Percentiles rank a stretch among this genome's conserved stretches.
These are phyloP conservation scores for Ganoderma resinaceum DNA, from an alignment of 1,284 basidiomycete species.

Conservation along the genomic window DNA sequence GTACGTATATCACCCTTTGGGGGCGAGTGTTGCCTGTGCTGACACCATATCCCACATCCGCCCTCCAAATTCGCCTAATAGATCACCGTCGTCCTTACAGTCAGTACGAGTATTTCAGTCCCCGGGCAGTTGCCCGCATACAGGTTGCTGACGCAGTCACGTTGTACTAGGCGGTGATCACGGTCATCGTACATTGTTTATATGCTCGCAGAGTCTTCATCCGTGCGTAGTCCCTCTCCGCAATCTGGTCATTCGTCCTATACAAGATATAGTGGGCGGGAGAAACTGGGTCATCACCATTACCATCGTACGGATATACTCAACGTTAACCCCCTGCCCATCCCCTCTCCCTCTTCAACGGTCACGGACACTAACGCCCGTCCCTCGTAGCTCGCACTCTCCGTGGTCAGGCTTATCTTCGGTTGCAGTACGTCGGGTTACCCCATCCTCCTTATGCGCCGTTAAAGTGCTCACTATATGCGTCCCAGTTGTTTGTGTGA, in stretches of 20 bases:
- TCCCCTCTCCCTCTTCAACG: no score
- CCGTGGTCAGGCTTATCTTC: slow-evolving; percentile 13
- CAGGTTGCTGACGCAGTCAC: background rate
- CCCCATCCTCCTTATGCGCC: no score
- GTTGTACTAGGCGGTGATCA: slow-evolving; percentile 25
- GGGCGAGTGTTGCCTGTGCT: background rate
- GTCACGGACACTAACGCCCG: no score
- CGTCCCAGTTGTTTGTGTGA: slow-evolving; percentile 3
- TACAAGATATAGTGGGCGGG: slow-evolving; percentile 6
- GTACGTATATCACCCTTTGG: slow-evolving; percentile 1
- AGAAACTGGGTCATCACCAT: slow-evolving; percentile 10
- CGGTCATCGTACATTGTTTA: slow-evolving; percentile 26
- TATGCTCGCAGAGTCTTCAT: slow-evolving; percentile 26
- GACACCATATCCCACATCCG: background rate
- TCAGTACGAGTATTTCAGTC: background rate
- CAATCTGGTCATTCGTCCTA: background rate
- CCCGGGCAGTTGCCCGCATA: background rate
- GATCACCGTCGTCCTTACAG: slow-evolving; percentile 22
- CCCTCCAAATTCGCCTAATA: background rate
- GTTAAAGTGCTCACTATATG: background rate
- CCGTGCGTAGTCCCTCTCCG: slow-evolving; percentile 6
- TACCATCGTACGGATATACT: background rate
- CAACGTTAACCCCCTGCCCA: no score
- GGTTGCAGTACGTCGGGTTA: slow-evolving; percentile 2
- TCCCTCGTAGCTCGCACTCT: slow-evolving; percentile 13